These are phyloP conservation scores for Xylaria acuta DNA, from an alignment of 495 filamentous ascomycete species.

Conservation along the genomic window DNA sequence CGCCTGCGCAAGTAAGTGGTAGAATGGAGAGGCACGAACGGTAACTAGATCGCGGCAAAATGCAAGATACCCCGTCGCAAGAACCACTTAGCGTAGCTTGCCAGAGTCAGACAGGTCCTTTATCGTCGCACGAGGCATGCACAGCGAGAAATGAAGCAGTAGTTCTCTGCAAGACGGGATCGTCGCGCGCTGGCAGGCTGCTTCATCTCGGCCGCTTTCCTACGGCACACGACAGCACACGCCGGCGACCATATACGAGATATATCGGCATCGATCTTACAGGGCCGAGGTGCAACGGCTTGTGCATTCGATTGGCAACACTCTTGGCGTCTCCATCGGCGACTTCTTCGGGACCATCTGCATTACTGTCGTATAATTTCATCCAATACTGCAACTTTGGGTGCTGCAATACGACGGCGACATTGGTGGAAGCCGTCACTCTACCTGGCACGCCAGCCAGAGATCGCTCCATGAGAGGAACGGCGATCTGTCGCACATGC, in stretches of 20 bases:
- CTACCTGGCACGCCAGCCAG: conserved; percentile 7
- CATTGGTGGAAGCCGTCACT: conserved; percentile 9
- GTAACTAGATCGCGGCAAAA: neutral
- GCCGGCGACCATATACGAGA: neutral
- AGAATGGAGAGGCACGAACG: neutral
- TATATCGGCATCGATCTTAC: conserved; percentile 19
- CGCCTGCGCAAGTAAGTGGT: neutral
- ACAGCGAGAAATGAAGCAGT: conserved; percentile 17
- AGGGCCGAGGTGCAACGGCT: neutral
- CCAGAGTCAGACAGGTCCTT: neutral
- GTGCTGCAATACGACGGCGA: conserved; percentile 18
- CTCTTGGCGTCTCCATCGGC: conserved; percentile 8
- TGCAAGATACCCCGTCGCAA: conserved; percentile 1
- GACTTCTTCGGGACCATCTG: conserved; percentile 1
- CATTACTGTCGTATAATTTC: neutral
- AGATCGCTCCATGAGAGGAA: conserved; percentile 7
- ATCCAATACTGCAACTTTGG: conserved; percentile 10
- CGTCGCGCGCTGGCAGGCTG: conserved; percentile 6
- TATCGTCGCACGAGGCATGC: conserved; percentile 20
- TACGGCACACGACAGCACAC: conserved; percentile 7
- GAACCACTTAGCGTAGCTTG: neutral
- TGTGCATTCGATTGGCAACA: neutral
- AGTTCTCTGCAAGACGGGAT: conserved; percentile 23
- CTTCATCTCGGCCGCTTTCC: conserved; percentile 17
- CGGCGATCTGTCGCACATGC: conserved; percentile 17